Conservation (phyloP, 345 rosid species). For the Pistacia vera region DNA sequence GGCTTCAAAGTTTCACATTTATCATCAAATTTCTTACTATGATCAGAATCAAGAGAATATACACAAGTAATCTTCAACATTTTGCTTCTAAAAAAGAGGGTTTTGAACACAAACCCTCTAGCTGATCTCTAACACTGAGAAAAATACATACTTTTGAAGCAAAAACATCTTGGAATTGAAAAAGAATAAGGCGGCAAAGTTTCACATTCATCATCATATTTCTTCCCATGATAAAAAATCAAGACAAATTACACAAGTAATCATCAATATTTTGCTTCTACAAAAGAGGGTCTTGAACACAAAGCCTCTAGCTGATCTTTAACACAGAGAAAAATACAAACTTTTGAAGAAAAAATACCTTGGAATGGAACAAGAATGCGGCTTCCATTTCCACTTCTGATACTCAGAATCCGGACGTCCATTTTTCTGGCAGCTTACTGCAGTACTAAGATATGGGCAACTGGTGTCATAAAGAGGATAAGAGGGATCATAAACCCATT, state of each 20-base stretch:
- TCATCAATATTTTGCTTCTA: background rate
- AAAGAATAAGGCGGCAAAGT: background rate
- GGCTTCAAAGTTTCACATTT: background rate
- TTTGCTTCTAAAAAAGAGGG: too few species aligned
- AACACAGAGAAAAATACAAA: too few species aligned
- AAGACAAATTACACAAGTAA: background rate
- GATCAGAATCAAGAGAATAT: background rate
- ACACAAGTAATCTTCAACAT: background rate
- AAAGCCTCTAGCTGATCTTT: too few species aligned
- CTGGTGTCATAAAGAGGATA: conserved; percentile 81
- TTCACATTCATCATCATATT: background rate
- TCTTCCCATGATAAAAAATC: background rate
- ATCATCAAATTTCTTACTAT: background rate
- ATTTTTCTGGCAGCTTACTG: conserved; percentile 79
- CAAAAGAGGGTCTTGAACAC: too few species aligned
- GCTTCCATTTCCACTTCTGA: conserved; percentile 93
- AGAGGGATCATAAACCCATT: conserved; percentile 74
- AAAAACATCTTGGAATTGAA: too few species aligned
- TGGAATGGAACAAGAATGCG: conserved; percentile 71
- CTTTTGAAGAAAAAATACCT: conserved; percentile 44
- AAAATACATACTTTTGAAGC: too few species aligned
- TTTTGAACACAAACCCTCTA: too few species aligned
- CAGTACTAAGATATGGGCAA: conserved; percentile 82
- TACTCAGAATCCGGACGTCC: conserved; percentile 93
- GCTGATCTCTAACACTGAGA: too few species aligned